Base-by-base conservation (phyloP, 1,284 basidiomycete genomes). In the Phellinidium pouzarii region DNA sequence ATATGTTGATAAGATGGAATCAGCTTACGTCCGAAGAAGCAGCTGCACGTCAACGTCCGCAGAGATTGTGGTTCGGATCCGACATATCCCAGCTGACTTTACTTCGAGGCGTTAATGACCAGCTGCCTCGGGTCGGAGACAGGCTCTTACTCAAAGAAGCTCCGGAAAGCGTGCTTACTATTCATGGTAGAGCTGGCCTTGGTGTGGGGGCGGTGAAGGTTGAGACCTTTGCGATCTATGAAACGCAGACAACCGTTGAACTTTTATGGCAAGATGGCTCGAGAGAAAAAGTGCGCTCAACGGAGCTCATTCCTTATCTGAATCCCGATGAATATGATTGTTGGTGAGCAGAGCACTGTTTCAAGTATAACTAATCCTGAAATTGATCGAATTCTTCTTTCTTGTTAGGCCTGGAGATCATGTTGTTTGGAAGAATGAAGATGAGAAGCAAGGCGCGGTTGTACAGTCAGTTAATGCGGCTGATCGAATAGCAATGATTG, bases 231-330 rank as follows among this genome's bases (percentile, higher is more conserved):
- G 71, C 78, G 22, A 83, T 95, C 43, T 76, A 74, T 40, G 82
- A 88, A 66, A 88, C 87, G 5, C 71, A 78, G 51, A 88, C 89
- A 8, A 74, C 68, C 9, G 72, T 90, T 26, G 75, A 77, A n/a
- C 73, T 96, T 26, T 66, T 94, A 14, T 97, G 94, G 94, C 94
- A 96, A 71, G 85, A 93, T 64, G 92, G 91, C 17, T 73, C 71
- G 6, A 72, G 68, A 53, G 81, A 86, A 61, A 78, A 76, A 3
- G 50, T 84, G 20, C 74, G 68, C 45, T 77, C 91, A 3, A 78
- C 72, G 19, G 76, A 82, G 12, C 71, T 94, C 31, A 82, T 94
- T 34, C 92, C 91, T 0, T 88, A 94, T 63, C 64, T 87, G 44
- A 90, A 88, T 58, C 80, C 87, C 5, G 88, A 91, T 64, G 88